Evolutionary conservation across 106 monocot genomes (phyloP).

Genomic region (Narthecium ossifragum): DNA sequence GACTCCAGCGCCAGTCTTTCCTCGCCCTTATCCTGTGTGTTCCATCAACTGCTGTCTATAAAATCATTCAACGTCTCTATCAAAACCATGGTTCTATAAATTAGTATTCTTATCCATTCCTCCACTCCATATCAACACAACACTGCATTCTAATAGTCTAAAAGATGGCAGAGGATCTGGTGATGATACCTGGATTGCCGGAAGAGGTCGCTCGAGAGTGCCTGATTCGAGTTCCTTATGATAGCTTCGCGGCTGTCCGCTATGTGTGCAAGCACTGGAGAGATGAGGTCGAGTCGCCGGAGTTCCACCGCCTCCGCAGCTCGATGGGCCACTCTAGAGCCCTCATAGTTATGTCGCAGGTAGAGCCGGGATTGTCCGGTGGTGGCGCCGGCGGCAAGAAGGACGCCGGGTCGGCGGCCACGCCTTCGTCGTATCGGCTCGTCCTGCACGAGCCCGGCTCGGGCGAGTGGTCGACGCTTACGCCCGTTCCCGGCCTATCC

Average conservation of each 20-base stretch:
- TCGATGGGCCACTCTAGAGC: slow-evolving; percentile 14
- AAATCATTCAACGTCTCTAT: too few species aligned
- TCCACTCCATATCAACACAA: too few species aligned
- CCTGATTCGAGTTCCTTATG: slow-evolving; percentile 44
- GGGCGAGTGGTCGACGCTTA: slow-evolving; percentile 23
- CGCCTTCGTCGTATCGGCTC: slow-evolving; percentile 21
- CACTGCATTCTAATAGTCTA: too few species aligned
- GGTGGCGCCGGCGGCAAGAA: slow-evolving; percentile 17
- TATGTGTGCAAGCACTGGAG: slow-evolving; percentile 41
- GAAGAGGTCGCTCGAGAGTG: slow-evolving; percentile 70
- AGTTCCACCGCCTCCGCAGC: slow-evolving; percentile 35
- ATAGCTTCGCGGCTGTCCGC: slow-evolving; percentile 19
- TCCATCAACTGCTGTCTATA: too few species aligned
- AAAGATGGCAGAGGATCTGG: slow-evolving; percentile 19
- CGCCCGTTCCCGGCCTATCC: slow-evolving; percentile 21
- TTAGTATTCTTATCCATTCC: too few species aligned
- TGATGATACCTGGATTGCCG: slow-evolving; percentile 60
- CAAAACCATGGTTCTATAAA: too few species aligned
- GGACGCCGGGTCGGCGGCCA: slow-evolving; percentile 1
- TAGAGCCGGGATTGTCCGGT: slow-evolving; percentile 7
- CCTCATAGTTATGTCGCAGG: slow-evolving; percentile 28
- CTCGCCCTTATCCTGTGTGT: too few species aligned
- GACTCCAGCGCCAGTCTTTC: too few species aligned
- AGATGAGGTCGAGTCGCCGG: slow-evolving; percentile 29
- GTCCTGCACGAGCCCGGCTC: slow-evolving; percentile 27